A percentile compares a stretch with the other conserved stretches of the same genome.
Evolutionary conservation across 2,329 filamentous ascomycete genomes (phyloP).

Genomic region (Fusarium sacchari): DNA sequence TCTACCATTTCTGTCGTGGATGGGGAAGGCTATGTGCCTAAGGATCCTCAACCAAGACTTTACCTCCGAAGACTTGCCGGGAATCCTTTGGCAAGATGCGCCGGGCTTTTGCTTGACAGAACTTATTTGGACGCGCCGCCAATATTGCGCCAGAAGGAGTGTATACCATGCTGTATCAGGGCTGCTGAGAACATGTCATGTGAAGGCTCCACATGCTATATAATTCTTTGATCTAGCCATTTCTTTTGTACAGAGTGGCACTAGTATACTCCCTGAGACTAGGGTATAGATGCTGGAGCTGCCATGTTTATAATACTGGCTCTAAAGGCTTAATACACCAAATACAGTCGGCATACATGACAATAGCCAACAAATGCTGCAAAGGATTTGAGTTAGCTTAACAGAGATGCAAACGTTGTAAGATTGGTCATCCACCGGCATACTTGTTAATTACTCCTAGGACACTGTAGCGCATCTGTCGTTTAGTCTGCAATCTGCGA

Average conservation of each 20-base stretch:
- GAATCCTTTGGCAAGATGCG: background rate
- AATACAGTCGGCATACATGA: background rate
- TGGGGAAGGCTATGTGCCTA: rapidly evolving
- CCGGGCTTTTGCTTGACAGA: rapidly evolving
- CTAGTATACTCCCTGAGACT: too few relatives aligned
- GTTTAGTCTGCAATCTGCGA: rapidly evolving
- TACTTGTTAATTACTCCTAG: background rate
- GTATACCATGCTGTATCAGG: background rate
- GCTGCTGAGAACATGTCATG: rapidly evolving
- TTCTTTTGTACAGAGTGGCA: too few relatives aligned
- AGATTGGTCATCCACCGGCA: background rate
- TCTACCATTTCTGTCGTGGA: rapidly evolving
- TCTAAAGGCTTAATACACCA: background rate
- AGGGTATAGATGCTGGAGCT: too few relatives aligned
- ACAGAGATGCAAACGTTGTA: background rate
- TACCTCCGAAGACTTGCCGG: rapidly evolving
- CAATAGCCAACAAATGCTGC: rapidly evolving
- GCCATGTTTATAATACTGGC: too few relatives aligned
- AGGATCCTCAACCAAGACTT: rapidly evolving
- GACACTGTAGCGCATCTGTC: background rate
- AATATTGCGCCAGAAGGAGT: background rate
- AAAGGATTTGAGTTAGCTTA: rapidly evolving
- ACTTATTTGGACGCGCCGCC: rapidly evolving
- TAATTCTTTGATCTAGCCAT: background rate
- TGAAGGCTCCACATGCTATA: background rate